Evolutionary conservation across 768 basidiomycete genomes (phyloP), one percentile per base, ranked within the genome.

Genomic region (Mycena amicta): DNA sequence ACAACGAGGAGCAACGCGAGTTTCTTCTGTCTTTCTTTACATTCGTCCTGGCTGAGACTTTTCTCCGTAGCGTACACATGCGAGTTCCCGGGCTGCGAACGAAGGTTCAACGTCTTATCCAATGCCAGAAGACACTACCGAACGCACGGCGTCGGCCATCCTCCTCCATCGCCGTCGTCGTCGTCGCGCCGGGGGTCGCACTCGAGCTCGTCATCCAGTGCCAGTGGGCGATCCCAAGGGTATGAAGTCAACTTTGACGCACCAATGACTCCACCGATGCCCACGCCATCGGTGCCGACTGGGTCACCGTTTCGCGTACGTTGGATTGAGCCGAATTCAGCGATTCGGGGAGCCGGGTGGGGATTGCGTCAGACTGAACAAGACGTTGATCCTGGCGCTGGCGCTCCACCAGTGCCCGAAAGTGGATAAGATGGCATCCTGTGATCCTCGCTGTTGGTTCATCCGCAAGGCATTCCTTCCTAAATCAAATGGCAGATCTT

Each of bases 11-110:
- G 37, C 79, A 77, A 67, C 84, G 84, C 85, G 91, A 67, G 71
- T 3, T 93, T 92, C 66, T 84, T 88, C n/a, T 90, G 92, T 18
- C 84, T 88, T 13, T 92, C 43, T 84, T 88, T 13, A n/a, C n/a
- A n/a, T n/a, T n/a, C n/a, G n/a, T 45, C 22, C 13, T n/a, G 8
- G 13, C 13, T 45, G 8, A 45, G 20, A 23, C 25, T 37, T 20
- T n/a, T 18, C 23, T 39, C 25, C n/a, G n/a, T 29, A 43, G 37
- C 52, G 12, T 49, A 27, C 26, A 25, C 6, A n/a, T 87, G 86
- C 68, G 77, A 75, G 1, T 79, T 82, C 33, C 71, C 77, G 22
- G 75, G 75, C 22, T 88, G 86, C 66, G 70, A 70, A 28, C 83
- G 85, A 60, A 72, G 75, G 3, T 88, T 88, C 66, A 84, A 83